Percentiles rank a stretch among this genome's conserved stretches.
Evolutionary conservation across 441 rosid genomes (phyloP).

Genomic region (Adansonia gregorii): DNA sequence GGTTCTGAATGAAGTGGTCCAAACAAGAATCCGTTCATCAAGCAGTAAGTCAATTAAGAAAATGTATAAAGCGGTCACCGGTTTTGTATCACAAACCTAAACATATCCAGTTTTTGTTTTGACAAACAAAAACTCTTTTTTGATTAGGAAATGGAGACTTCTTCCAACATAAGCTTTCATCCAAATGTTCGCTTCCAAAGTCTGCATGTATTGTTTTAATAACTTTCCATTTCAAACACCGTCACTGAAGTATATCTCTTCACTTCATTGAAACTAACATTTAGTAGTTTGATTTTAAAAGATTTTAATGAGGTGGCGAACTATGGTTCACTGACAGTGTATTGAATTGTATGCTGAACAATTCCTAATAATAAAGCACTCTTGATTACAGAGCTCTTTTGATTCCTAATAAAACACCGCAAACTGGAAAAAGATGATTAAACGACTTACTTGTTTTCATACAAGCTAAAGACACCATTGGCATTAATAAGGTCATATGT

Average conservation of each 20-base stretch:
- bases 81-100: background rate
- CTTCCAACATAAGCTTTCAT: background rate
- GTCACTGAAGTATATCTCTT: background rate
- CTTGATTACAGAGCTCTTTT: background rate
- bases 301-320: background rate
- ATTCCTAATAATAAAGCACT: background rate
- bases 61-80: too few relatives aligned
- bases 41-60: background rate
- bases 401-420: background rate
- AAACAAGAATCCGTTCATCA: background rate
- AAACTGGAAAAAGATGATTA: constrained; percentile 6
- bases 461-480: constrained; percentile 71
- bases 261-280: background rate
- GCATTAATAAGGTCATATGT: constrained; percentile 90
- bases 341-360: background rate
- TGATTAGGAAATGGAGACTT: background rate
- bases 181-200: background rate
- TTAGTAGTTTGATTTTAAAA: background rate
- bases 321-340: background rate
- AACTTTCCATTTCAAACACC: background rate
- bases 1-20: background rate
- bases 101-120: background rate
- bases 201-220: background rate
- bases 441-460: constrained; percentile 57
- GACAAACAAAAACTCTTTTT: background rate